Evolutionary conservation across 2,329 filamentous ascomycete species (phyloP).

Genomic region (Hirsutella thompsonii): DNA sequence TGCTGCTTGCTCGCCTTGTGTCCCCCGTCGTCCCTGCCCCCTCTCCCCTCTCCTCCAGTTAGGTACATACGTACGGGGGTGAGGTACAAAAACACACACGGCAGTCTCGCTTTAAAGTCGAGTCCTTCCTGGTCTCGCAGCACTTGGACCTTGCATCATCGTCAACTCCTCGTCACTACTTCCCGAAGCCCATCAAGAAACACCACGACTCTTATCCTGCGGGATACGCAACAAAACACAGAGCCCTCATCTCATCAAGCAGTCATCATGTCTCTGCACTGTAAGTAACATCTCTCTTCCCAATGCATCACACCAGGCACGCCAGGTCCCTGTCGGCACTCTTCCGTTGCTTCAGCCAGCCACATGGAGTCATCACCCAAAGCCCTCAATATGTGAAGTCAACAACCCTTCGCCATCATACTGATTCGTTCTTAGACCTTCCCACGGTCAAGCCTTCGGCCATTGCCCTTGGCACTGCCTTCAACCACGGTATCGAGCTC

Average conservation of each 20-base stretch:
- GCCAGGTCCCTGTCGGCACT: neutral
- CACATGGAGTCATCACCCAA: neutral
- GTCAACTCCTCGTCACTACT: conserved; percentile 1
- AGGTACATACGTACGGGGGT: too few species aligned
- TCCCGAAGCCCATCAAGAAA: neutral
- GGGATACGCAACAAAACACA: neutral
- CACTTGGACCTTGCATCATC: conserved; percentile 3
- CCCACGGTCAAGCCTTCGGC: conserved; percentile 90
- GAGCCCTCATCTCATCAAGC: neutral
- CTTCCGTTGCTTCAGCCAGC: neutral
- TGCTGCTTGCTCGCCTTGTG: too few species aligned
- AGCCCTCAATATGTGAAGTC: neutral
- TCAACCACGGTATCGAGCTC: conserved; percentile 86
- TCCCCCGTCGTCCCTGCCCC: too few species aligned
- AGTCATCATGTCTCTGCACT: neutral
- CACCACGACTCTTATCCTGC: neutral
- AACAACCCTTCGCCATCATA: neutral
- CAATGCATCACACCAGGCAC: neutral
- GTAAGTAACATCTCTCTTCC: neutral
- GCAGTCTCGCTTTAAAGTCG: neutral
- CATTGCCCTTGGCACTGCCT: conserved; percentile 88
- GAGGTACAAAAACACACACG: too few species aligned
- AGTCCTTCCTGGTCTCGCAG: neutral
- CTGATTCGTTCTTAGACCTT: conserved; percentile 28
- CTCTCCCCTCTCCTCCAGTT: too few species aligned